phyloP scores from a whole-genome alignment of 305 asterid species.

The Plantago lanceolata region DNA sequence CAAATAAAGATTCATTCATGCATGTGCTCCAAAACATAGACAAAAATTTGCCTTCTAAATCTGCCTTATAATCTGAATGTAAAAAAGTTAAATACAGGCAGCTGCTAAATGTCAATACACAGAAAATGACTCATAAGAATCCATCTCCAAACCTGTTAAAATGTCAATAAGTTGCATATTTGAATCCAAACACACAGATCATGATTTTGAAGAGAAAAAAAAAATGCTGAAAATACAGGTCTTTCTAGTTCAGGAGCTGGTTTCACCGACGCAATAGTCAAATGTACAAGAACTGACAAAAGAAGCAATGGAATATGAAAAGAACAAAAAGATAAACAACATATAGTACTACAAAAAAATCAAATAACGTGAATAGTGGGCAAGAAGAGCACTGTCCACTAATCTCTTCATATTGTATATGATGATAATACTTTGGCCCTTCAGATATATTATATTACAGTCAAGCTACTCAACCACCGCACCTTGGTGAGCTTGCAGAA shows the following conservation, averaged over 20 bases:
- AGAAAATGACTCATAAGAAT: not conserved
- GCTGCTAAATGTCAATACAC: not conserved
- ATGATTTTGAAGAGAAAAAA: not conserved
- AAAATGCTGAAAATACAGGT: constrained; percentile 15
- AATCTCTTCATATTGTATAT: constrained; percentile 16
- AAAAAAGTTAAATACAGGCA: not conserved
- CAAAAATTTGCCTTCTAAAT: too few relatives aligned
- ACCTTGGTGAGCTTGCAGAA: constrained; percentile 17
- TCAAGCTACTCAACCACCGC: constrained; percentile 27
- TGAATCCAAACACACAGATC: not conserved
- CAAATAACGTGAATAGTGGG: constrained; percentile 24
- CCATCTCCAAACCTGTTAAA: not conserved
- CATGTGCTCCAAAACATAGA: too few relatives aligned
- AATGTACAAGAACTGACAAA: constrained; percentile 10
- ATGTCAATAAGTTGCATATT: not conserved
- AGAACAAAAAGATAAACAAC: constrained; percentile 1
- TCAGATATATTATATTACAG: constrained; percentile 15
- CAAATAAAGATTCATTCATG: too few relatives aligned
- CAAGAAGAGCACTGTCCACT: constrained; percentile 20
- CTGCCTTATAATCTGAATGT: too few relatives aligned
- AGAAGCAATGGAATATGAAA: constrained; percentile 6
- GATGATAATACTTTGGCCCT: constrained; percentile 4
- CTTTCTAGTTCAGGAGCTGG: constrained; percentile 14
- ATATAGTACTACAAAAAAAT: constrained; percentile 7
- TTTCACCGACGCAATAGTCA: constrained; percentile 20